A percentile compares a stretch with the other conserved stretches of the same genome.
These are phyloP conservation scores for Suillus lakei DNA, from an alignment of 768 basidiomycete species.

Conservation along the genomic window DNA sequence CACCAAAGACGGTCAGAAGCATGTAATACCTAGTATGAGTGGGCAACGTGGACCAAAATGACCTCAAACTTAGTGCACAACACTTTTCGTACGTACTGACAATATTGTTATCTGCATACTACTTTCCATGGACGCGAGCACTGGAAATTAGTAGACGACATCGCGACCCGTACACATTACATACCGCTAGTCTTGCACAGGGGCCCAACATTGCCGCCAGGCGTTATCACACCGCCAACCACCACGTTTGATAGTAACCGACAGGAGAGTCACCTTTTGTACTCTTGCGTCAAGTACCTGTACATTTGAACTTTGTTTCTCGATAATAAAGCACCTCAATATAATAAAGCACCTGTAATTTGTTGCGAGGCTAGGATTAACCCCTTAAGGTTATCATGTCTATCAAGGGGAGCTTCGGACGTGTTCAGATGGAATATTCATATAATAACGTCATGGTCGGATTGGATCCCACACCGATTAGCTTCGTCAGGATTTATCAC, in stretches of 20 bases:
- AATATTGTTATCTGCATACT: not conserved
- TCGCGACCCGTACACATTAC: not conserved
- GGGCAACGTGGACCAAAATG: not conserved
- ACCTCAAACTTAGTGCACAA: not conserved
- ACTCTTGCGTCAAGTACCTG: not conserved
- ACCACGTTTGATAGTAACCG: not conserved
- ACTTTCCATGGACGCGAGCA: not conserved
- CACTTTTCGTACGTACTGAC: not conserved
- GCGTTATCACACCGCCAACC: not conserved
- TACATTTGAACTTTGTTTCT: not conserved
- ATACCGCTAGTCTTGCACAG: not conserved
- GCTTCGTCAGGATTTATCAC: not conserved
- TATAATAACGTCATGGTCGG: not conserved
- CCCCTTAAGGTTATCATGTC: not conserved
- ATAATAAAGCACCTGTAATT: not conserved
- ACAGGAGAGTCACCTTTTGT: not conserved
- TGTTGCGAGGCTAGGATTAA: not conserved
- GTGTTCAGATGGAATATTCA: not conserved
- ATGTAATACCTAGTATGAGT: not conserved
- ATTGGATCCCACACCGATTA: not conserved
- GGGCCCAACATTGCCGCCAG: not conserved
- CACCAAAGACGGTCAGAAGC: slow-evolving; percentile 2
- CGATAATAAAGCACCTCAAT: not conserved
- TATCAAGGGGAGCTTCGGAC: not conserved
- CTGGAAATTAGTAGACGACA: not conserved